Evolutionary conservation across 2,329 filamentous ascomycete species (phyloP).

Genomic region (Diaporthe vaccinii): DNA sequence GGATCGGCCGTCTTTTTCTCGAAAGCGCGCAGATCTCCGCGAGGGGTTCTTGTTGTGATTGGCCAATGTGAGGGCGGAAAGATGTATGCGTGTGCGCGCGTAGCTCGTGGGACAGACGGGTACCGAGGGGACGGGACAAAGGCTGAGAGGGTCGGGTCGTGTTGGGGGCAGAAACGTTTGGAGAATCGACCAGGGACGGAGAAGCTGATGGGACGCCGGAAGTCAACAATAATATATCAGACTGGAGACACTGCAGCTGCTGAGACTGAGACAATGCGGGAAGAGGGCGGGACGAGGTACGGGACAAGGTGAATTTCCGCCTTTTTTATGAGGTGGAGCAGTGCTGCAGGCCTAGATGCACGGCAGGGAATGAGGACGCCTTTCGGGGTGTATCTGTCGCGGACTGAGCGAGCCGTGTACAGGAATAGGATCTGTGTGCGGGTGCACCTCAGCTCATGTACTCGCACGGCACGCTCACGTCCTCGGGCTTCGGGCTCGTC

Average conservation of each 20-base stretch:
- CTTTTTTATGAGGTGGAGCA: constrained; percentile 21
- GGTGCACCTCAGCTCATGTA: neutral
- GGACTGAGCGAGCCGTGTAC: neutral
- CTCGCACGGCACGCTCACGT: neutral
- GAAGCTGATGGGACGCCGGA: neutral
- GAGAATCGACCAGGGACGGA: neutral
- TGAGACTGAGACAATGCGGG: neutral
- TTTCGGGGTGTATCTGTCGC: neutral
- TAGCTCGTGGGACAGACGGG: constrained; percentile 6
- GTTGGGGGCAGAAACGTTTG: neutral
- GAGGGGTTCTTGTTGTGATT: constrained; percentile 6
- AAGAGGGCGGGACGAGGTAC: neutral
- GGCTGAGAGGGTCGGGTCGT: constrained; percentile 11
- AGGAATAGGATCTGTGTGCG: neutral
- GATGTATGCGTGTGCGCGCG: neutral
- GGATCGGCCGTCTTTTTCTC: neutral
- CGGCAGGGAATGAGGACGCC: neutral
- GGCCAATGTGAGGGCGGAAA: neutral
- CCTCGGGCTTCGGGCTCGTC: constrained; percentile 4
- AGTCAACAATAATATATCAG: neutral
- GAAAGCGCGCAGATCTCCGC: constrained; percentile 7
- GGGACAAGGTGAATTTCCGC: constrained; percentile 28
- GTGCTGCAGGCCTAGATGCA: neutral
- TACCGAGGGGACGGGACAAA: constrained; percentile 20
- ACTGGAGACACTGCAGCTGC: neutral